A percentile compares a stretch with the other conserved stretches of the same genome.
phyloP scores from a whole-genome alignment of 768 basidiomycete species.

The Sarcomyxa edulis region DNA sequence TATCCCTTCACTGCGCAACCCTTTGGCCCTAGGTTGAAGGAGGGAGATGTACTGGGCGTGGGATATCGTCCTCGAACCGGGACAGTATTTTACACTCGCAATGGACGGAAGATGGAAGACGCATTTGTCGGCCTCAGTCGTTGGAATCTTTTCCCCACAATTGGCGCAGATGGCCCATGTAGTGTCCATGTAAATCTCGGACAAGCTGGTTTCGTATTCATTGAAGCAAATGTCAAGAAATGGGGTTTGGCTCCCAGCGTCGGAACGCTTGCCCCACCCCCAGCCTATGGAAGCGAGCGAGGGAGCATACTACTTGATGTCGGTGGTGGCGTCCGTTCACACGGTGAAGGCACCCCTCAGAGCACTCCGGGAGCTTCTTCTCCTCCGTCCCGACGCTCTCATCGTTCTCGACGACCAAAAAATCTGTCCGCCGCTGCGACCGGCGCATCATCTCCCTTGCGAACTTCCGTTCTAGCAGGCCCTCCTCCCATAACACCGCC shows the following conservation, averaged over 20 bases:
- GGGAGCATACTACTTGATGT: slow-evolving; percentile 95
- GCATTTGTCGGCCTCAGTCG: slow-evolving; percentile 86
- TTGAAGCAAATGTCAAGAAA: slow-evolving; percentile 99
- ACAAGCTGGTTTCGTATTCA: slow-evolving; percentile 97
- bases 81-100: slow-evolving; percentile 98
- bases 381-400: slow-evolving; percentile 49
- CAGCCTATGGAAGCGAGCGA: slow-evolving; percentile 95
- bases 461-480: slow-evolving; percentile 41
- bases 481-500: slow-evolving; percentile 43
- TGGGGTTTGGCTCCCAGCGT: slow-evolving; percentile 98
- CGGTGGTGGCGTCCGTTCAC: slow-evolving; percentile 51
- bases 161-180: slow-evolving; percentile 95
- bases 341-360: slow-evolving; percentile 33
- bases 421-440: slow-evolving; percentile 32
- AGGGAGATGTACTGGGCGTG: slow-evolving; percentile 93
- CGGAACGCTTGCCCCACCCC: slow-evolving; percentile 95
- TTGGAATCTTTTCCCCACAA: slow-evolving; percentile 95
- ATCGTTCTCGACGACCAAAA: slow-evolving; percentile 55
- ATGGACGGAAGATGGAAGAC: slow-evolving; percentile 95
- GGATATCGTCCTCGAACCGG: slow-evolving; percentile 96
- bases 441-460: slow-evolving; percentile 61
- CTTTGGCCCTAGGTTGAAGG: slow-evolving; percentile 80
- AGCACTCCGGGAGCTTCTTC: slow-evolving; percentile 39
- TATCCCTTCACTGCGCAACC: slow-evolving; percentile 87
- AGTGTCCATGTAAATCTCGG: slow-evolving; percentile 97